phyloP scores from a whole-genome alignment of 169 alveolate species.

The Cryptosporidium ryanae region DNA sequence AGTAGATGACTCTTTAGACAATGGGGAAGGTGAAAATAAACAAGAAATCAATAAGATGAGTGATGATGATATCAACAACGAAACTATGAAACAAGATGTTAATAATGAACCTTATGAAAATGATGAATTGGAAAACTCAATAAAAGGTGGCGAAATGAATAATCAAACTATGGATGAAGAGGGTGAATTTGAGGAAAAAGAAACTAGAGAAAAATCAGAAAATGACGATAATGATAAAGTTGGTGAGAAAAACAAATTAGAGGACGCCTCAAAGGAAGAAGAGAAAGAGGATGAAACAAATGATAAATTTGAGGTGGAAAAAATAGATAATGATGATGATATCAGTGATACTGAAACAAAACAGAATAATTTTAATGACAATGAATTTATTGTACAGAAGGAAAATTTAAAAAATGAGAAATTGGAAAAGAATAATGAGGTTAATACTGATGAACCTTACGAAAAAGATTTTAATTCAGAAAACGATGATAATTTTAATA shows the following conservation, averaged over 20 bases:
- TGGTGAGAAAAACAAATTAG: neutral
- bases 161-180: no score
- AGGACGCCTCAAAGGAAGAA: neutral
- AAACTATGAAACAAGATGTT: neutral
- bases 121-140: no score
- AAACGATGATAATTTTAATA: neutral
- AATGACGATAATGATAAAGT: neutral
- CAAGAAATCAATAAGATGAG: neutral
- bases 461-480: neutral
- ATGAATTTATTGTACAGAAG: neutral
- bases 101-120: neutral
- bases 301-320: neutral
- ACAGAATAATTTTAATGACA: neutral
- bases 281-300: neutral
- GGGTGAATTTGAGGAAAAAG: constrained; percentile 3
- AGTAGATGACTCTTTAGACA: neutral
- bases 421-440: neutral
- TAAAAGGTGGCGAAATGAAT: no score
- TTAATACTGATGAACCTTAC: neutral
- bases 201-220: neutral
- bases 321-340: neutral
- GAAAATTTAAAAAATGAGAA: neutral
- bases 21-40: neutral
- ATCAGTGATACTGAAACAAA: neutral
- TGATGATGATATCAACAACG: neutral